Percentiles rank a stretch among this genome's conserved stretches.
Evolutionary conservation across 192 early-diverging fungal species (phyloP).

Genomic region (Rhizophlyctis rosea): DNA sequence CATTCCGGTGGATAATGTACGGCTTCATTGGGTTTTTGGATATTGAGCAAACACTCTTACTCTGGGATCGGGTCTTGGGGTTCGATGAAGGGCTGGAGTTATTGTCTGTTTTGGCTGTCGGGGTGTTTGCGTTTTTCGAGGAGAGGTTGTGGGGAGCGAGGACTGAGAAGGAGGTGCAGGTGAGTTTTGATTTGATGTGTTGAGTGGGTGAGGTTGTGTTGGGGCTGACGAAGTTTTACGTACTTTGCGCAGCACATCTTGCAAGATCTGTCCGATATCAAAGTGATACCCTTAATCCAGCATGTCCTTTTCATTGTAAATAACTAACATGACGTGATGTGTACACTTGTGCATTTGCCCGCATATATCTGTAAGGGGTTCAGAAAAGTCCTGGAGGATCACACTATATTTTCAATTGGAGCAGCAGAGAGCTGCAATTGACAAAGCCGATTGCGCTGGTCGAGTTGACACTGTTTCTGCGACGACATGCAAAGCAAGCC

Average conservation of each 20-base stretch:
- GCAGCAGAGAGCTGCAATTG: too few species aligned
- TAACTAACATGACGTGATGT: too few species aligned
- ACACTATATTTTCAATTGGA: too few species aligned
- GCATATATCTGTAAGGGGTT: too few species aligned
- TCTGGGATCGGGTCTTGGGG: constrained; percentile 57
- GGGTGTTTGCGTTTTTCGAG: constrained; percentile 41
- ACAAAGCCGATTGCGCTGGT: too few species aligned
- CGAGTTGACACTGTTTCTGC: too few species aligned
- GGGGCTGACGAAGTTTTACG: neutral
- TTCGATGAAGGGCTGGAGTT: constrained; percentile 42
- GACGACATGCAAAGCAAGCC: too few species aligned
- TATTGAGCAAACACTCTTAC: constrained; percentile 48
- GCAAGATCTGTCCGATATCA: constrained; percentile 29
- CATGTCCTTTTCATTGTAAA: constrained; percentile 32
- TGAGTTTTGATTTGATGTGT: constrained; percentile 6
- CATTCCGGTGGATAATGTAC: constrained; percentile 53
- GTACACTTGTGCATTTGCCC: too few species aligned
- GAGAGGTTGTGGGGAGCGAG: constrained; percentile 32
- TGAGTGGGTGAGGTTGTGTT: neutral
- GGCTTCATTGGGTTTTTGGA: constrained; percentile 55
- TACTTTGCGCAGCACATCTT: constrained; percentile 16
- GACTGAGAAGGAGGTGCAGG: constrained; percentile 42
- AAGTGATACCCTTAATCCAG: constrained; percentile 40
- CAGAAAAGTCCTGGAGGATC: too few species aligned
- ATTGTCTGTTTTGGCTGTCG: constrained; percentile 35